Base-by-base conservation (phyloP, 2,329 filamentous ascomycete species). In the Pseudocercospora eumusae region DNA sequence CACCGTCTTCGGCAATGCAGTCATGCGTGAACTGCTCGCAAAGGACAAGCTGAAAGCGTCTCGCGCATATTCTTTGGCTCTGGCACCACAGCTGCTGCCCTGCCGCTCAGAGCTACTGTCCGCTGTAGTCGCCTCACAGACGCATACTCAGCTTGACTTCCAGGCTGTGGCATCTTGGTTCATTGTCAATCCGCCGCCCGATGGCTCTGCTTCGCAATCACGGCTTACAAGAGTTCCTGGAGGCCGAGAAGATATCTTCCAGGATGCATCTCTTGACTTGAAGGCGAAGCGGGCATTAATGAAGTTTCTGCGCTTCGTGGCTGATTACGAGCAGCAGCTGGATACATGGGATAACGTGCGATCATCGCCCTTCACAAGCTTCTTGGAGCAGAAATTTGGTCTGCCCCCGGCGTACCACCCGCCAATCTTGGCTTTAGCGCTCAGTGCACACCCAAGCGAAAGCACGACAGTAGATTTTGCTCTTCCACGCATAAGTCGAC, bases 121-220 rank as follows among this genome's bases (percentile, higher is more conserved):
- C 8, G 84, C 88, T 70, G 85, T 98, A 15, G 91, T 98, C n/a
- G 92, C 92, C 1, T 96, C 93, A 6, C 89, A 88, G 69, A 89
- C 92, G 11, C 93, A 93, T 72, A 86, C 88, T 21, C 93, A 97
- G 78, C 84, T 99, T 52, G 93, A 98, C 74, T 98, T 98, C 69
- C 85, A 95, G 64, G 92, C 93, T 27, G 91, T 98, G 25, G 93
- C 93, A 25, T 93, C 90, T 60, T 98, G 93, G 86, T 97, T 90
- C 84, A 86, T 97, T 59, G 88, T 88, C 72, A 80, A 62, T 71
- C 77, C 50, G 42, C 57, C 57, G 10, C 25, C 54, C 3, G 42
- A 57, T 13, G 61, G 40, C 18, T 45, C 54, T n/a, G 10, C 42
- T 23, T 31, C 56, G 21, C 60, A 59, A n/a, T 9, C 61, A 36